Evolutionary conservation across 2,329 filamentous ascomycete genomes (phyloP), one percentile per base, ranked within the genome.

Genomic region (Fusarium luffae): DNA sequence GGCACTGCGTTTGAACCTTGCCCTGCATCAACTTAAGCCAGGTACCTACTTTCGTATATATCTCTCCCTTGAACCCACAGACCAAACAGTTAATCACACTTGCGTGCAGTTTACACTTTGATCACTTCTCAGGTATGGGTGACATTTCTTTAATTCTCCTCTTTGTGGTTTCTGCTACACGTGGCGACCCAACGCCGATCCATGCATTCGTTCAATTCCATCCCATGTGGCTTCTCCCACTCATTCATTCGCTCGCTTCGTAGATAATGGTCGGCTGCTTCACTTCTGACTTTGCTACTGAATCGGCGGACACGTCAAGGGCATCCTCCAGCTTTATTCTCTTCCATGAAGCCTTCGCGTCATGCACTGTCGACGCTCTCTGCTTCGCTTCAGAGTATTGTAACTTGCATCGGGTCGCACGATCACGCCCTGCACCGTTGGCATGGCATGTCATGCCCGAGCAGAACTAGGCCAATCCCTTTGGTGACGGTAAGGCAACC

Each of bases 81-180:
- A 11, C 27, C 40, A 32, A 34, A 23, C 18, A 37, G 12, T 27
- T 21, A 27, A n/a, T 14, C 18, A 52, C 34, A 11, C 23, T 52
- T 14, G 9, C 12, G 30, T 51, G 21, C n/a, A 27, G 21, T 40
- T n/a, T 4, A 7, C 27, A 59, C 43, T 44, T 52, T 55, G n/a
- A 37, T 44, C 42, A 37, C 44, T 37, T 27, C 40, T 46, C 59
- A 34, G 21, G 48, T 37, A 55, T 64, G 69, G 74, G 61, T 72
- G 71, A 69, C 65, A 74, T 71, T 71, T 74, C 46, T 68, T 75
- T 75, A 47, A 74, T 75, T 74, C 71, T 75, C 66, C 54, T 74
- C 63, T 74, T 72, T 70, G 61, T 72, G 61, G 44, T 75, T 72
- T 74, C 73, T 72, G 64, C 72, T 75, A 72, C 73, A 73, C 64